Evolutionary conservation across 2,329 filamentous ascomycete genomes (phyloP).

Genomic region (Mycocentrospora acerina): DNA sequence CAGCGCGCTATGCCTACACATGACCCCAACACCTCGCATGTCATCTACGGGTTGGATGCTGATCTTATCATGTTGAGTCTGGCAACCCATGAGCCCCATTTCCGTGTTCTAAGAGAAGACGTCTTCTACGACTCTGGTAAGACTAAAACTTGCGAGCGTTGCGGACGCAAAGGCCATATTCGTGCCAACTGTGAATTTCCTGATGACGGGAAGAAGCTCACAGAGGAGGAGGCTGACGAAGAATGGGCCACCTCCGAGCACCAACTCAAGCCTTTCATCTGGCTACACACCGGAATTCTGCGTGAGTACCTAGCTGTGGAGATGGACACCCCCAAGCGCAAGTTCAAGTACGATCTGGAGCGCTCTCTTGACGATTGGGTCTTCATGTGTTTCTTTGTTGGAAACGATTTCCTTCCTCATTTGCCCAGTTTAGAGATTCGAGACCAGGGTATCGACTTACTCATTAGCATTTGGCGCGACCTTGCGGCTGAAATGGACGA

Average conservation of each 20-base stretch:
- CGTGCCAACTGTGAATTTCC: constrained; percentile 70
- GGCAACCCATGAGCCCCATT: constrained; percentile 95
- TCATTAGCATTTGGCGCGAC: constrained; percentile 96
- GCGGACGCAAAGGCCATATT: constrained; percentile 89
- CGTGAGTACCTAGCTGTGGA: constrained; percentile 93
- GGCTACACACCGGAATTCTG: constrained; percentile 90
- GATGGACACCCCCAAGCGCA: constrained; percentile 77
- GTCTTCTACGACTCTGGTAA: constrained; percentile 91
- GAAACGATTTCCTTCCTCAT: constrained; percentile 97
- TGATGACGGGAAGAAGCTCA: constrained; percentile 63
- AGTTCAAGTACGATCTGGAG: constrained; percentile 90
- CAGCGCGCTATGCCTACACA: constrained; percentile 88
- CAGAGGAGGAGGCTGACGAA: constrained; percentile 73
- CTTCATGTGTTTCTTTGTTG: constrained; percentile 98
- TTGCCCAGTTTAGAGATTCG: constrained; percentile 96
- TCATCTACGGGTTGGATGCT: constrained; percentile 96
- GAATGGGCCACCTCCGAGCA: constrained; percentile 33
- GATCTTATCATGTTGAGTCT: constrained; percentile 98
- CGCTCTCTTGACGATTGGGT: constrained; percentile 97
- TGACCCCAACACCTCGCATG: constrained; percentile 94
- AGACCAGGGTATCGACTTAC: constrained; percentile 93
- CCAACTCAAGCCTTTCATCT: constrained; percentile 89
- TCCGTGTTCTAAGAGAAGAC: constrained; percentile 93
- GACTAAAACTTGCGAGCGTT: constrained; percentile 80
- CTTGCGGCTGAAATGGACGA: constrained; percentile 90